Conservation (phyloP, 169 alveolate genomes). For the Sarcocystis neurona region DNA sequence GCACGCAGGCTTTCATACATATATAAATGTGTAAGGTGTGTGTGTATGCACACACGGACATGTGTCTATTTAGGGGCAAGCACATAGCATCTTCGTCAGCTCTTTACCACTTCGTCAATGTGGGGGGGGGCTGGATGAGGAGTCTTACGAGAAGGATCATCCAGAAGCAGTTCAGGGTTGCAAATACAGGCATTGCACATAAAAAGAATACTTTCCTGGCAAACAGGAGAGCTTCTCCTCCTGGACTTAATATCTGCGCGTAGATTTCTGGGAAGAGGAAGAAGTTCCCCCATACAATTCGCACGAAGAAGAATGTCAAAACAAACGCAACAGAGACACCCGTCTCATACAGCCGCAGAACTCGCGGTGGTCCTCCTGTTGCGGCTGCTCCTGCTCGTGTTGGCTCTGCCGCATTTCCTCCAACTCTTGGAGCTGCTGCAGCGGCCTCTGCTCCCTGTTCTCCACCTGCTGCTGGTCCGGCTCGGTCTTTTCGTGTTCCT, state of each 20-base stretch:
- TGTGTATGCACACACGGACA: too few species aligned
- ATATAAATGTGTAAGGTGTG: too few species aligned
- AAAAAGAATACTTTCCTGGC: neutral
- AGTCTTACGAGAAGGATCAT: neutral
- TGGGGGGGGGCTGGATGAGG: too few species aligned
- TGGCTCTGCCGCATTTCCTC: too few species aligned
- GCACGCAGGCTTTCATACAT: too few species aligned
- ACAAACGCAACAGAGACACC: constrained; percentile 1
- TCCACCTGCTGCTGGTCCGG: neutral
- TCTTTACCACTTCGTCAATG: too few species aligned
- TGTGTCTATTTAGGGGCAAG: too few species aligned
- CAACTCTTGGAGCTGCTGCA: too few species aligned
- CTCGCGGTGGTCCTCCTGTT: neutral
- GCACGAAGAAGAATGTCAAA: neutral
- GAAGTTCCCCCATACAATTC: constrained; percentile 21
- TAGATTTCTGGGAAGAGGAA: constrained; percentile 6
- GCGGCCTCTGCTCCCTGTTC: too few species aligned
- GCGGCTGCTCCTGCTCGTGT: too few species aligned
- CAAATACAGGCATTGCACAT: neutral
- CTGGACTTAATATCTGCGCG: neutral
- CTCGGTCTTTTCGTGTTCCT: neutral
- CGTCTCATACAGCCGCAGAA: neutral
- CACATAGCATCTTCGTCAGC: too few species aligned
- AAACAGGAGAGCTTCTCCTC: neutral
- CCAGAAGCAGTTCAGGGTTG: neutral